Conservation (phyloP, 108 stramenopile genomes). For the Seminavis robusta region DNA sequence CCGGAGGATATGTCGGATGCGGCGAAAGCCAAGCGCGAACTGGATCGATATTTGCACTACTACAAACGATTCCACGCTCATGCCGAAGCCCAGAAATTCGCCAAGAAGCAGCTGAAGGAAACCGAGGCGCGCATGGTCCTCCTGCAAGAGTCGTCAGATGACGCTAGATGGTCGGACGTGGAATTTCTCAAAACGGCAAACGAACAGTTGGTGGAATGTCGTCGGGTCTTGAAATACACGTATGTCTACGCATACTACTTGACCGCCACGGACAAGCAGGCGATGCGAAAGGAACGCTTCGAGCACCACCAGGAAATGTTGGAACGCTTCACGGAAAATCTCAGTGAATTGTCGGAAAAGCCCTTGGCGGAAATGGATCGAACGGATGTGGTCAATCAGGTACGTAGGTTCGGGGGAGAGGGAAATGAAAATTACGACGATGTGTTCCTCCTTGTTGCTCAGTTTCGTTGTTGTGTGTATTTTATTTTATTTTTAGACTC, state of each 20-base stretch:
- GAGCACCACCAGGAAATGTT: conserved; percentile 98
- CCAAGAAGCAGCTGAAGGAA: conserved; percentile 78
- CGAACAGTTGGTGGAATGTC: conserved; percentile 95
- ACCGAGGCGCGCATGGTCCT: conserved; percentile 91
- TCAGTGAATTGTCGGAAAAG: conserved; percentile 84
- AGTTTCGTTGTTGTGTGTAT: neutral
- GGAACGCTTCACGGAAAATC: conserved; percentile 94
- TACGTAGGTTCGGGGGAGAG: no score
- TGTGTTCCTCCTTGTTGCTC: neutral
- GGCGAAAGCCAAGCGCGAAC: conserved; percentile 86
- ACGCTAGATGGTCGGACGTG: conserved; percentile 91
- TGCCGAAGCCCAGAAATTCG: conserved; percentile 89
- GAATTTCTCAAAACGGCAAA: conserved; percentile 96
- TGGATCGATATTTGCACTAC: conserved; percentile 99
- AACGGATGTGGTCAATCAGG: conserved; percentile 91
- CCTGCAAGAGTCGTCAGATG: conserved; percentile 75
- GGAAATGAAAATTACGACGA: neutral
- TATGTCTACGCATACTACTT: conserved; percentile 94
- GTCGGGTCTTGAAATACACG: conserved; percentile 96
- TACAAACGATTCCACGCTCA: conserved; percentile 97
- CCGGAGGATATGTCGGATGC: conserved; percentile 68
- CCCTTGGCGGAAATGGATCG: conserved; percentile 89
- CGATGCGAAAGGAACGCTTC: conserved; percentile 87
- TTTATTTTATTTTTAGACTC: conserved; percentile 54
- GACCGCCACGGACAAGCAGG: conserved; percentile 16